Evolutionary conservation across 495 filamentous ascomycete genomes (phyloP), one percentile per base, ranked within the genome.

Genomic region (Rhizodiscina lignyota): DNA sequence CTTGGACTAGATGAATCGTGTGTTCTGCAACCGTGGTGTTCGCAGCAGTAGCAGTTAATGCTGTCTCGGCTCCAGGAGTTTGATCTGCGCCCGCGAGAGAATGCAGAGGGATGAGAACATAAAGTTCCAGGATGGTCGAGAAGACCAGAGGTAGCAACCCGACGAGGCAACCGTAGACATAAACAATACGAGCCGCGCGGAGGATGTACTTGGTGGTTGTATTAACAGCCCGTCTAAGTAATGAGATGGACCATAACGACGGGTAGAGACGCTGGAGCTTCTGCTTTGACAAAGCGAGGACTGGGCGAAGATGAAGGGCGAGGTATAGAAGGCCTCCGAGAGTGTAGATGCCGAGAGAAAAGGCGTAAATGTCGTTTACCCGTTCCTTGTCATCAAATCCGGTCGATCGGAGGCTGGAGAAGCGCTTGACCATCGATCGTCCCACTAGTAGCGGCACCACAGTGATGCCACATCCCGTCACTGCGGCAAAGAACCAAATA

Each of bases 301-400:
- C 10, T 42, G 30, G 8, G 41, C 34, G 3, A 41, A 47, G 28
- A 35, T 33, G 3, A 42, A 18, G 12, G 65, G 11, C 16, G 13
- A 40, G 52, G 45, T 77, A 69, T 37, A 73, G 50, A 6, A 69
- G 47, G 4, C 68, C 67, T 34, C 80, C 80, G 18, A 89, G 65
- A 13, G 82, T 60, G 48, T 84, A 87, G 37, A 87, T 64, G 15
- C 89, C 89, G 24, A 83, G 71, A 32, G 82, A 89, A 54, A 93
- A 92, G 8, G 91, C 87, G 52, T 99, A 96, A 23, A 99, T 77
- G 52, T 99, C 89, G 53, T 94, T 96, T 50, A 83, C 74, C 15
- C 74, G 70, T 24, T 78, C 63, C 29, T 76, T 62, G 13, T 58
- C 50, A 12, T 80, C 77, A 31, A 89, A 69, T 13, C 79, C 59